Conservation (phyloP, 345 rosid genomes). For the Citrus hindsii region DNA sequence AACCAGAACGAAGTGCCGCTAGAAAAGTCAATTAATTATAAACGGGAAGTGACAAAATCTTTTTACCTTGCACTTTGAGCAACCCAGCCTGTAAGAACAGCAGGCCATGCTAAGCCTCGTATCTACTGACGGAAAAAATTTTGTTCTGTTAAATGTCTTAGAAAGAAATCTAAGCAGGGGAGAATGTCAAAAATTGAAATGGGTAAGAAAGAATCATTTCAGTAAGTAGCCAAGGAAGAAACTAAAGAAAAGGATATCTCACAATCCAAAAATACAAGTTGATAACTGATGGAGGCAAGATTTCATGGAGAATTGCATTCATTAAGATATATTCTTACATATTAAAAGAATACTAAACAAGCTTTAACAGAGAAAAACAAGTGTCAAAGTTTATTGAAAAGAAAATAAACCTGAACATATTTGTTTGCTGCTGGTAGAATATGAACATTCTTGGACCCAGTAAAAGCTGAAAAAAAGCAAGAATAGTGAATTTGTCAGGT, state of each 20-base stretch:
- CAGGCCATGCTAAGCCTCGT: constrained; percentile 95
- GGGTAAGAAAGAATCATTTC: background rate
- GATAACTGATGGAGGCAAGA: background rate
- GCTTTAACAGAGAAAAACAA: background rate
- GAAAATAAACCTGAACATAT: constrained; percentile 70
- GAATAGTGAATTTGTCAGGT: background rate
- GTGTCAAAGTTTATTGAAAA: background rate
- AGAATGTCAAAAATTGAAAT: background rate
- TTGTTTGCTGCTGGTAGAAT: constrained; percentile 80
- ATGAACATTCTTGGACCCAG: constrained; percentile 64
- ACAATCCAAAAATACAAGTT: background rate
- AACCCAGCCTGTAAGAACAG: constrained; percentile 82
- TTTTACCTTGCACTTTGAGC: constrained; percentile 93
- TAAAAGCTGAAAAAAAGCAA: constrained; percentile 55
- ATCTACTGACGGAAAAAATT: constrained; percentile 41
- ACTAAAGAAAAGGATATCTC: too few relatives aligned
- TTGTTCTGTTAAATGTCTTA: background rate
- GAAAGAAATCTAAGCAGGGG: constrained; percentile 19
- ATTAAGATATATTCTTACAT: background rate
- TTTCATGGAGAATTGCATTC: background rate
- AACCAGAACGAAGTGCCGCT: background rate
- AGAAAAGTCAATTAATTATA: constrained; percentile 12
- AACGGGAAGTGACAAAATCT: constrained; percentile 12
- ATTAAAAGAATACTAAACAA: background rate
- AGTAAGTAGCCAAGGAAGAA: background rate